phyloP scores from a whole-genome alignment of 495 filamentous ascomycete species.

The Aspergillus baeticus region DNA sequence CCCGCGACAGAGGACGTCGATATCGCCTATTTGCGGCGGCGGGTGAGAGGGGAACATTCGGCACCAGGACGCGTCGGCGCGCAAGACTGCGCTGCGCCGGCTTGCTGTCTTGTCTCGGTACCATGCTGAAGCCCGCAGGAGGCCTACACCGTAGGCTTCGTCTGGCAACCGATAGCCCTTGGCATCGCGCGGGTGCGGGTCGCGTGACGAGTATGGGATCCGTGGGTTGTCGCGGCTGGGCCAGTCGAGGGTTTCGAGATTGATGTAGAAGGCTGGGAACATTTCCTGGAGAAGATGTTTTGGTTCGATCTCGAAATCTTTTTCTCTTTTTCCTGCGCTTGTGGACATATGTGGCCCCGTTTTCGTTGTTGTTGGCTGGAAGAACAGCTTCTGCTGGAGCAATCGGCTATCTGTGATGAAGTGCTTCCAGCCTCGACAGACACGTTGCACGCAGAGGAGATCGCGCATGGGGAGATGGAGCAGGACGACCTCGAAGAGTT shows the following conservation, averaged over 20 bases:
- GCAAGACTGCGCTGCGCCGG: not conserved
- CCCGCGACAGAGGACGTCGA: not conserved
- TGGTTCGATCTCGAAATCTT: not conserved
- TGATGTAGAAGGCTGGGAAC: not conserved
- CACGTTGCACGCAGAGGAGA: not conserved
- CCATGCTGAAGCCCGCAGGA: not conserved
- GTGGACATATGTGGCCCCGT: not conserved
- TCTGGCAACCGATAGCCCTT: no score
- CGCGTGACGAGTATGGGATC: not conserved
- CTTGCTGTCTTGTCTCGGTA: not conserved
- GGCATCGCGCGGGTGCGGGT: no score
- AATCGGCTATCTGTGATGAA: not conserved
- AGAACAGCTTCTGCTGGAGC: not conserved
- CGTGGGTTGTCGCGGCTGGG: not conserved
- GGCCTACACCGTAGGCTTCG: not conserved
- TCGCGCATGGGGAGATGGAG: not conserved
- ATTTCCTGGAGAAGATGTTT: not conserved
- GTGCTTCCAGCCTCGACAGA: not conserved
- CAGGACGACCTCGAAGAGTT: not conserved
- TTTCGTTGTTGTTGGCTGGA: no score
- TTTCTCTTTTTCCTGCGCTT: not conserved
- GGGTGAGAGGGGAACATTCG: not conserved
- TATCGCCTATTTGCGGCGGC: not conserved
- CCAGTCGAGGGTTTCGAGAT: not conserved
- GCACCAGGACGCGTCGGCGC: not conserved